Base-by-base conservation (phyloP, 2,329 filamentous ascomycete genomes). In the Domatiomyces globalis region DNA sequence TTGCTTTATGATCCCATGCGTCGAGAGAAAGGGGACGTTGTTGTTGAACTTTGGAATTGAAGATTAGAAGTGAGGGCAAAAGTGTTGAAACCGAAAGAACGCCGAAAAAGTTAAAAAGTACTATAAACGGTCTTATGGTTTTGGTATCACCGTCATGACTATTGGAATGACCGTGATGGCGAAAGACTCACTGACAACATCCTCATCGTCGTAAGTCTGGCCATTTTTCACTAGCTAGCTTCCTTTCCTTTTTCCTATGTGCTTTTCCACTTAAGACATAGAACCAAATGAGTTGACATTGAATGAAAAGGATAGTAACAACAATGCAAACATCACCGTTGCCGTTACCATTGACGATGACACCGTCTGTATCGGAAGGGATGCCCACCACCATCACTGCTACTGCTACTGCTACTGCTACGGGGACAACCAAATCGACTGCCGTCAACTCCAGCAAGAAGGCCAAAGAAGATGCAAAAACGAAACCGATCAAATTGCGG, bases 401-500 rank as follows among this genome's bases (percentile, higher is more conserved):
- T 10, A 39, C 12, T 39, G 4, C 33, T 15, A 4, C 33, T 15
- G 33, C 12, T 39, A 5, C 33, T 10, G 10, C 33, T 15, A 15
- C 12, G 4, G 33, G 33, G 8, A 39, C 33, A 15, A 15, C 10
- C 33, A 39, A 39, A 5, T 10, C 15, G 33, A 5, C 10, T 2
- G 33, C 10, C 33, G 15, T 10, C 33, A 39, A 10, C 12, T 39
- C 33, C 33, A 39, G 10, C 33, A 39, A 39, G 12, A 39, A 15
- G 33, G 10, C 33, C 33, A 39, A 39, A 10, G 33, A 5, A 2
- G 33, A 39, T 5, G 12, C 33, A 39, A 39, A 50, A 33, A 20
- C 54, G 10, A 59, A 58, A 39, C 58, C 57, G 19, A 55, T 61
- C 45, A 61, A 59, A 51, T 44, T 61, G 10, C 51, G 58, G 33